Evolutionary conservation across 495 filamentous ascomycete genomes (phyloP).

Genomic region (Xylaria scruposa): DNA sequence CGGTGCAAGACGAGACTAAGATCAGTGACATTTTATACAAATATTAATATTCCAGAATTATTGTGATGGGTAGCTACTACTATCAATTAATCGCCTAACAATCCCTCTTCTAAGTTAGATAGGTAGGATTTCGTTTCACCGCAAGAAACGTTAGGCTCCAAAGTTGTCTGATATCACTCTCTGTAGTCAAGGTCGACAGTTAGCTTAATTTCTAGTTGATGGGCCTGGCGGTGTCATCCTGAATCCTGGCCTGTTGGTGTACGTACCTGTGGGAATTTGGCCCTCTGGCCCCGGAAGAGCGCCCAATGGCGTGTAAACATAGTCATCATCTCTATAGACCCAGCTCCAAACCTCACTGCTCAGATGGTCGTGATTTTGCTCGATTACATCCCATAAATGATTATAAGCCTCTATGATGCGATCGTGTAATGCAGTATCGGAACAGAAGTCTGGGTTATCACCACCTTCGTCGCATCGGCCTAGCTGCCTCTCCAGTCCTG

Average conservation of each 20-base stretch:
- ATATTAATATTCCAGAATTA: background rate
- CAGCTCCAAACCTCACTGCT: slow-evolving; percentile 70
- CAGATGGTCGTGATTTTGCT: slow-evolving; percentile 58
- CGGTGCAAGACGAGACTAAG: background rate
- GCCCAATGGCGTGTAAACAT: slow-evolving; percentile 59
- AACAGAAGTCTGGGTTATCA: slow-evolving; percentile 55
- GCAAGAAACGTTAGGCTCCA: slow-evolving; percentile 65
- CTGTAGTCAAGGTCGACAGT: slow-evolving; percentile 34
- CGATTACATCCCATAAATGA: slow-evolving; percentile 65
- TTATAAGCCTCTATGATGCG: slow-evolving; percentile 65
- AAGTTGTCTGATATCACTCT: slow-evolving; percentile 60
- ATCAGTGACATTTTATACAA: too few relatives aligned
- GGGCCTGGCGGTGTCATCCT: background rate
- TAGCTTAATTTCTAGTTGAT: slow-evolving; percentile 11
- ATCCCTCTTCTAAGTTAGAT: background rate
- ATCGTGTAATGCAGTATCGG: slow-evolving; percentile 48
- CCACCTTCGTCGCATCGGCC: slow-evolving; percentile 47
- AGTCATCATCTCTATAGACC: slow-evolving; percentile 57
- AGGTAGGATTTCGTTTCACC: slow-evolving; percentile 51
- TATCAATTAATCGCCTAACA: background rate
- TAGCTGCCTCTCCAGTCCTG: slow-evolving; percentile 58
- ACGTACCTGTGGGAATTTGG: slow-evolving; percentile 43
- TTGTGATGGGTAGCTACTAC: background rate
- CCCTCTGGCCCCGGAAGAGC: slow-evolving; percentile 60
- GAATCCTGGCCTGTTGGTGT: background rate